Conservation (phyloP, 75 land plant genomes). For the Picea glauca region DNA sequence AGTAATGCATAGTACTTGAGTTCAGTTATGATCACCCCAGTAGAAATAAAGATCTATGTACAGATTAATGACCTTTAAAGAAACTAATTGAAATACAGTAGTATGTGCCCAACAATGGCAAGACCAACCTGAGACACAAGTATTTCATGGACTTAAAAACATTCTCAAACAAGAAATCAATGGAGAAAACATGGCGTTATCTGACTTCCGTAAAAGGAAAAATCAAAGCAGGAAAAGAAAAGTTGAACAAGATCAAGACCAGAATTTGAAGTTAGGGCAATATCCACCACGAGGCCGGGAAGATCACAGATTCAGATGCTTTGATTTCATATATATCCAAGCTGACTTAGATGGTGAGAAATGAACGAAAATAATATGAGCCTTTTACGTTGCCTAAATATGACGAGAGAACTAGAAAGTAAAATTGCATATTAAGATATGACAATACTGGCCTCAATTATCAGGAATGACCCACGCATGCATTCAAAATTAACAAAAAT, state of each 20-base stretch:
- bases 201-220: neutral
- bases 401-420: no score
- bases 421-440: neutral
- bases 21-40: no score
- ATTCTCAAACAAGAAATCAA: neutral
- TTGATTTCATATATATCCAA: neutral
- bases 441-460: neutral
- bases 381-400: no score
- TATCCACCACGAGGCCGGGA: neutral
- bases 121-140: no score
- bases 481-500: neutral
- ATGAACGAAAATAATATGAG: neutral
- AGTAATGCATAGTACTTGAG: no score
- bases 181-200: neutral
- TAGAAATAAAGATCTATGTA: no score
- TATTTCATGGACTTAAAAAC: neutral
- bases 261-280: neutral
- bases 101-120: no score
- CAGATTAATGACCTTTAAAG: neutral
- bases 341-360: neutral
- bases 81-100: no score
- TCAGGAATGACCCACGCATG: neutral
- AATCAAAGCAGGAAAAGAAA: neutral
- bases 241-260: neutral
- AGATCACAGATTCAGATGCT: neutral